A percentile compares a stretch with the other conserved stretches of the same genome.
phyloP scores from a whole-genome alignment of 306 rosid genomes.

The Corylus avellana region DNA sequence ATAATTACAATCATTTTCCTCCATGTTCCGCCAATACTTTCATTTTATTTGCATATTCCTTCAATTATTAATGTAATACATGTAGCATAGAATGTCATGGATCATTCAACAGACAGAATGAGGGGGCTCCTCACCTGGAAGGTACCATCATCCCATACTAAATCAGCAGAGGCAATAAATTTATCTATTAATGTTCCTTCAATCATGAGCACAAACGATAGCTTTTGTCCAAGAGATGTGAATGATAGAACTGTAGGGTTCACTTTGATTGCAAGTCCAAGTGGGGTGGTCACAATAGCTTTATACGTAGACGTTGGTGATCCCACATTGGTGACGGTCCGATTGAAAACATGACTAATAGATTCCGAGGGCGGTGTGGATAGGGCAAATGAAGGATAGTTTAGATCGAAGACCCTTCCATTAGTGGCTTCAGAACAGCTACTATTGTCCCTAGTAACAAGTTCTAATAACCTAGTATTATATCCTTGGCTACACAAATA shows the following conservation, averaged over 20 bases:
- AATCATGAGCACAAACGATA: constrained; percentile 19
- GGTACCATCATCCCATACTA: constrained; percentile 39
- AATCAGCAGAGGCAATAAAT: constrained; percentile 14
- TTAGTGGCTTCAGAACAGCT: background rate
- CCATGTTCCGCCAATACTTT: too few relatives aligned
- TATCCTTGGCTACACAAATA: constrained; percentile 49
- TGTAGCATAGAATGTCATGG: background rate
- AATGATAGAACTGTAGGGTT: constrained; percentile 34
- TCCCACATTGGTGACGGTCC: constrained; percentile 17
- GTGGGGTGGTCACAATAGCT: constrained; percentile 16
- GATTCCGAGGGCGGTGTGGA: background rate
- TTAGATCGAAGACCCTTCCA: constrained; percentile 24
- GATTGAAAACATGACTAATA: background rate
- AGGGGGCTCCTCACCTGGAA: constrained; percentile 44
- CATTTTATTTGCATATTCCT: background rate
- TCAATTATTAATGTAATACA: background rate
- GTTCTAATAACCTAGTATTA: background rate
- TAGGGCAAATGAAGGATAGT: constrained; percentile 55
- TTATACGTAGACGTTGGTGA: constrained; percentile 1
- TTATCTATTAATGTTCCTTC: constrained; percentile 14
- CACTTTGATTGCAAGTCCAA: constrained; percentile 28
- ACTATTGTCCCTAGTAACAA: constrained; percentile 5
- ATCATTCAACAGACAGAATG: constrained; percentile 6
- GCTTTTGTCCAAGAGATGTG: constrained; percentile 30
- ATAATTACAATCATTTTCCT: too few relatives aligned